A percentile compares a stretch with the other conserved stretches of the same genome.
Evolutionary conservation across 2,329 filamentous ascomycete species (phyloP).

Genomic region (Epichloe sp.): DNA sequence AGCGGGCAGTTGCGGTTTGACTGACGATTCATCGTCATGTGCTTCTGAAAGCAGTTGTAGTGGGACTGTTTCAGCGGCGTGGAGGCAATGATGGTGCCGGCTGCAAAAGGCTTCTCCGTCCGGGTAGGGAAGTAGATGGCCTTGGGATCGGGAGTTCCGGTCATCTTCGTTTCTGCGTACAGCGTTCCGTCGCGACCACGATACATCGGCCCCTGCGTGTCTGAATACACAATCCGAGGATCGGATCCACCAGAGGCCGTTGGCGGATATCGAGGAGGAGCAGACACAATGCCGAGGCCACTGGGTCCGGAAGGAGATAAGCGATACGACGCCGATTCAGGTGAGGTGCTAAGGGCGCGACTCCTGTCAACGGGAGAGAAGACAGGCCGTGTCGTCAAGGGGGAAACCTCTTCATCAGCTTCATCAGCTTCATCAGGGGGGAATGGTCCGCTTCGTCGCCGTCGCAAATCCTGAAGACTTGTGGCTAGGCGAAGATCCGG

Average conservation of each 20-base stretch:
- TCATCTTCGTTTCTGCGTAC: constrained; percentile 27
- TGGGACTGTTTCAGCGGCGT: constrained; percentile 30
- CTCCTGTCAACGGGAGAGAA: constrained; percentile 11
- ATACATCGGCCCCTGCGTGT: constrained; percentile 22
- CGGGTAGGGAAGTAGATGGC: constrained; percentile 26
- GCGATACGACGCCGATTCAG: not conserved
- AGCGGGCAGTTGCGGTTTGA: constrained; percentile 37
- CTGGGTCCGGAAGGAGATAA: not conserved
- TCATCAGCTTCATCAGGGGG: not conserved
- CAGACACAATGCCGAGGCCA: not conserved
- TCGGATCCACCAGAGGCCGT: constrained; percentile 14
- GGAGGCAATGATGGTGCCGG: constrained; percentile 27
- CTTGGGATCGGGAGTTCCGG: constrained; percentile 20
- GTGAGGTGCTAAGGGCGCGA: constrained; percentile 5
- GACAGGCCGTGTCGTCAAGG: not conserved
- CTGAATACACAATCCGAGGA: constrained; percentile 19
- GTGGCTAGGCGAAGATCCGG: constrained; percentile 13
- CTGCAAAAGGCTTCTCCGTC: constrained; percentile 14
- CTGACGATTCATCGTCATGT: constrained; percentile 34
- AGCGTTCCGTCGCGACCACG: constrained; percentile 25
- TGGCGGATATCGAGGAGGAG: constrained; percentile 7
- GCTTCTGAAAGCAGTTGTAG: constrained; percentile 33
- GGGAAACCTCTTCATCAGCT: not conserved
- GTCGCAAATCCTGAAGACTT: constrained; percentile 12
- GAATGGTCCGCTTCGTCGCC: not conserved